Percentiles rank a stretch among this genome's conserved stretches.
Conservation (phyloP, 306 rosid species). For the Vicia villosa region DNA sequence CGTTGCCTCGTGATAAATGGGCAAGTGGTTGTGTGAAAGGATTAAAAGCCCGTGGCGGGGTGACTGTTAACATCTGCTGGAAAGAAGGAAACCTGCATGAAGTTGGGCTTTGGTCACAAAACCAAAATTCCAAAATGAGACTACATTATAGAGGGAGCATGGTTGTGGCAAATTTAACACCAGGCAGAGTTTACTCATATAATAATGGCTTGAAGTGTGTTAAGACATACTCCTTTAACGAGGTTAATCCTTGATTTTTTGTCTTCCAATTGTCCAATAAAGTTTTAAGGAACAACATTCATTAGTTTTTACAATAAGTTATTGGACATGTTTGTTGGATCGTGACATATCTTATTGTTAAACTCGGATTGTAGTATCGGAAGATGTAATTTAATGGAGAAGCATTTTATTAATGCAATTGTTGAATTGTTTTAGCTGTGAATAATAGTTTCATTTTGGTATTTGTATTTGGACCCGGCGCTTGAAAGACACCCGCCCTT, state of each 20-base stretch:
- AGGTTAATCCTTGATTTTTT: constrained; percentile 36
- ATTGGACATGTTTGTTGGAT: constrained; percentile 13
- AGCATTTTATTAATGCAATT: constrained; percentile 11
- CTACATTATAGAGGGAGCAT: constrained; percentile 61
- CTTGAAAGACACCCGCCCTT: background rate
- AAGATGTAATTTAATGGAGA: constrained; percentile 28
- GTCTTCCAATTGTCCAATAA: background rate
- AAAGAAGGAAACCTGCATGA: constrained; percentile 72
- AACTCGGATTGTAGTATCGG: too few relatives aligned
- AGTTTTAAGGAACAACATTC: constrained; percentile 5
- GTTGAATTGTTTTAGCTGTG: background rate
- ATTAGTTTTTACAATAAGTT: constrained; percentile 19
- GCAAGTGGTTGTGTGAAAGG: constrained; percentile 81
- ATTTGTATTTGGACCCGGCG: background rate
- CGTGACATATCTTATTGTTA: background rate
- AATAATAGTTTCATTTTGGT: background rate
- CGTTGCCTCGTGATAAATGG: constrained; percentile 82
- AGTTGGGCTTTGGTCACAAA: constrained; percentile 70
- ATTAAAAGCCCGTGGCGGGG: constrained; percentile 75
- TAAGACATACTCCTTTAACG: constrained; percentile 42
- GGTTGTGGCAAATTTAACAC: constrained; percentile 42
- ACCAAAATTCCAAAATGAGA: constrained; percentile 43
- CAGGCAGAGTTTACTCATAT: constrained; percentile 60
- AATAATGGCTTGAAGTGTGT: constrained; percentile 60
- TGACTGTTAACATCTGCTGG: constrained; percentile 80